Percentiles rank a stretch among this genome's conserved stretches.
These are phyloP conservation scores for Trichosporon faecale DNA, from an alignment of 1,284 basidiomycete species.

Conservation along the genomic window DNA sequence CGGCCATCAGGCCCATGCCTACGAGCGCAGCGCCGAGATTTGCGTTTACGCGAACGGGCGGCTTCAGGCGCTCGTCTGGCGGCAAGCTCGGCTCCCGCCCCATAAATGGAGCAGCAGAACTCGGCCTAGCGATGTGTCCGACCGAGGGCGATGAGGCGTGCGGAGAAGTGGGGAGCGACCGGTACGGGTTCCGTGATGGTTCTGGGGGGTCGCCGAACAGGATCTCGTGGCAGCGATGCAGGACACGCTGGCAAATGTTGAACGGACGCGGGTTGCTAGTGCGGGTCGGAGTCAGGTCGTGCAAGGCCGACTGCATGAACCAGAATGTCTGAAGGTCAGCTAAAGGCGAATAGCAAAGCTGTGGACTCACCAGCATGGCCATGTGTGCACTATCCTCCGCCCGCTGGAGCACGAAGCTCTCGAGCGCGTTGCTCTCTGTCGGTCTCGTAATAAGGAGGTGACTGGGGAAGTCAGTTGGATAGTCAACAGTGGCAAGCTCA, in stretches of 20 bases:
- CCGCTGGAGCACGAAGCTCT: conserved; percentile 82
- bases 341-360: neutral
- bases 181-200: conserved; percentile 62
- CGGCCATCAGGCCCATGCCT: conserved; percentile 78
- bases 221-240: conserved; percentile 92
- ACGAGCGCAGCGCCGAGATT: conserved; percentile 72
- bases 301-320: conserved; percentile 95
- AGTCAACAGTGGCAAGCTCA: conserved; percentile 46
- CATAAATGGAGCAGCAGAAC: neutral
- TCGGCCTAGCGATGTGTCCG: conserved; percentile 3
- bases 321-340: conserved; percentile 71
- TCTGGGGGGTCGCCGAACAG: conserved; percentile 86
- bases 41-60: conserved; percentile 63
- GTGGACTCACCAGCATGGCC: conserved; percentile 80
- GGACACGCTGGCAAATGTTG: conserved; percentile 83
- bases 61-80: conserved; percentile 8
- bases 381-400: conserved; percentile 87
- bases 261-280: conserved; percentile 73
- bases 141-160: conserved; percentile 28
- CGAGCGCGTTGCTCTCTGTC: conserved; percentile 81
- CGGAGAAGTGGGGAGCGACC: conserved; percentile 55
- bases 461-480: conserved; percentile 53
- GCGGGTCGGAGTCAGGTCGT: conserved; percentile 67
- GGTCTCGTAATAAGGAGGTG: conserved; percentile 88
- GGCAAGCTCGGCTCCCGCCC: neutral